A percentile compares a stretch with the other conserved stretches of the same genome.
Evolutionary conservation across 345 rosid genomes (phyloP).

Genomic region (Physaria fendleri): DNA sequence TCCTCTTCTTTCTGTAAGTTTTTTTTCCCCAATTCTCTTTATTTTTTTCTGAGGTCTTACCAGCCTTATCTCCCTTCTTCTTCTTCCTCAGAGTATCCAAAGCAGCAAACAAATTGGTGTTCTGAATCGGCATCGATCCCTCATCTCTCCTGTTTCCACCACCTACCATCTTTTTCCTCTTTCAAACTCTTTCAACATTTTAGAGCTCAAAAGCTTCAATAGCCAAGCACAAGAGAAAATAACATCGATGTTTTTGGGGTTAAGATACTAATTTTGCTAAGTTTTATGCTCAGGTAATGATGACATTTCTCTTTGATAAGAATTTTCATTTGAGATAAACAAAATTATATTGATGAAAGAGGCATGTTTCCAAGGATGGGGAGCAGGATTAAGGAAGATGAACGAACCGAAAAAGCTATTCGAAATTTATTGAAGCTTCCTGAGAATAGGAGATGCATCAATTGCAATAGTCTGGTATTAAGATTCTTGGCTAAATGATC

Average conservation of each 20-base stretch:
- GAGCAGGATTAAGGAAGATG: conserved; percentile 56
- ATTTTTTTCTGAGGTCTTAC: conserved; percentile 7
- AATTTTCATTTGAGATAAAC: background rate
- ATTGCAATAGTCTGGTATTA: conserved; percentile 71
- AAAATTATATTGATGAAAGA: conserved; percentile 8
- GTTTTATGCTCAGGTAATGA: background rate
- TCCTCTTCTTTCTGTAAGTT: conserved; percentile 19
- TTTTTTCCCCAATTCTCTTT: background rate
- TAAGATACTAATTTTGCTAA: background rate
- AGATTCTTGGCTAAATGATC: background rate
- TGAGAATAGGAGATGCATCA: conserved; percentile 77
- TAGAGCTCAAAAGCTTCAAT: background rate
- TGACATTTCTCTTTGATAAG: conserved; percentile 3
- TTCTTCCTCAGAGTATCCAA: conserved; percentile 46
- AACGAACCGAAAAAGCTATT: conserved; percentile 56
- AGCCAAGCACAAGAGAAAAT: too few relatives aligned
- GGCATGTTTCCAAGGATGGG: conserved; percentile 35
- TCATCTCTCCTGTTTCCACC: conserved; percentile 49
- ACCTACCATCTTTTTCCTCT: conserved; percentile 27
- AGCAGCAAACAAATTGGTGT: conserved; percentile 57
- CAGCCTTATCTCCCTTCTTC: conserved; percentile 42
- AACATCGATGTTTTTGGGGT: background rate
- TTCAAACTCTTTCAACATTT: background rate
- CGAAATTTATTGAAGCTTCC: conserved; percentile 69
- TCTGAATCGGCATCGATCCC: conserved; percentile 49